Conservation (phyloP, 1,284 basidiomycete genomes). For the Ceratobasidium sp. region DNA sequence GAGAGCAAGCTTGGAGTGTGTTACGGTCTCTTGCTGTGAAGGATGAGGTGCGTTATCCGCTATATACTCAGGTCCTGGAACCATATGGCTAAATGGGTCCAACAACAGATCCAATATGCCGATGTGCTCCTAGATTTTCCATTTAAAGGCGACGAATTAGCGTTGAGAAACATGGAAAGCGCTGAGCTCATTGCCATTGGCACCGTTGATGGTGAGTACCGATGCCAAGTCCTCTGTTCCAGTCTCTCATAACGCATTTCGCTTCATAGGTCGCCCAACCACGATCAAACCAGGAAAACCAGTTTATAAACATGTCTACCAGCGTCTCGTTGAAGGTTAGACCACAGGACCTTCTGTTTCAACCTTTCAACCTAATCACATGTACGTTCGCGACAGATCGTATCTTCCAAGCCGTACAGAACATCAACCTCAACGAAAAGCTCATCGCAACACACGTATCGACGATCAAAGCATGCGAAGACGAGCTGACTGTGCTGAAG, state of each 20-base stretch:
- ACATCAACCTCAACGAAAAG: constrained; percentile 81
- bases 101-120: constrained; percentile 77
- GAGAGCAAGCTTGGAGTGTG: constrained; percentile 89
- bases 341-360: constrained; percentile 28
- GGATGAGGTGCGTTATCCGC: constrained; percentile 66
- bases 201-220: constrained; percentile 72
- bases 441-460: constrained; percentile 73
- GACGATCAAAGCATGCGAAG: constrained; percentile 76
- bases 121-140: constrained; percentile 85
- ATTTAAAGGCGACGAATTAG: constrained; percentile 90
- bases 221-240: neutral
- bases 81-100: neutral
- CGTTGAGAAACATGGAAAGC: constrained; percentile 87
- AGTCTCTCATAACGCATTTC: constrained; percentile 13
- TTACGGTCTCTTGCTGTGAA: constrained; percentile 77
- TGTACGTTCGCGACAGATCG: constrained; percentile 63
- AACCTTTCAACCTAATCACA: constrained; percentile 26
- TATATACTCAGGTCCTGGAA: neutral
- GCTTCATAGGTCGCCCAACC: constrained; percentile 76
- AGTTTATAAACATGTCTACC: constrained; percentile 86
- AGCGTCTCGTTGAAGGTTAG: constrained; percentile 77
- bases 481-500: constrained; percentile 75
- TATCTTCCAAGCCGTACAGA: constrained; percentile 84
- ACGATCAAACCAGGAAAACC: constrained; percentile 90
- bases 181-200: constrained; percentile 87